Base-by-base conservation (phyloP, 2,329 filamentous ascomycete genomes). In the Alternaria novae-zelandiae region DNA sequence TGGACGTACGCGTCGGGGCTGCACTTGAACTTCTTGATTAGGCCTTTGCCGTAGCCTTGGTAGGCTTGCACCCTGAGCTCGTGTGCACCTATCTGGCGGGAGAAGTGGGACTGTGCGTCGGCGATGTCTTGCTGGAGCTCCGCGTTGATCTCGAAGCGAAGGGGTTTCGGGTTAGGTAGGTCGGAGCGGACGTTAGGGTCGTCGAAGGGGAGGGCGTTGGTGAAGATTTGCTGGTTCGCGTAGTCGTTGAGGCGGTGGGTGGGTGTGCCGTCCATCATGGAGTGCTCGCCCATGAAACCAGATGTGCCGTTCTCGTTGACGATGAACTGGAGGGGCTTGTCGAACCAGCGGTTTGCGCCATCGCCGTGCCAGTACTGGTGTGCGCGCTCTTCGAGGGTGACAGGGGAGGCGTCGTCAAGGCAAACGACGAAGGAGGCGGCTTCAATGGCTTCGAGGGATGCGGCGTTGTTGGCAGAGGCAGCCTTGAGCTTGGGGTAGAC, bases 21-120 rank as follows among this genome's bases (percentile, higher is more conserved):
- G 88, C 93, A 97, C 84, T 94, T 96, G 89, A 99, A 98, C 83
- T 97, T 96, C 89, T 99, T 99, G 86, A 99, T 98, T 66, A 99
- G 85, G 25, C 93, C 94, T 85, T 99, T 99, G 80, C 96, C 96
- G 81, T 99, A 99, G 74, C 91, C 95, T 82, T 98, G 94, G 85
- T 96, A 99, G 26, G 94, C 92, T 81, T 98, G 95, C 3, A 99
- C 94, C 21, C 92, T 89, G 49, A 99, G 90, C 81, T 99, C 91
- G 81, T 99, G 96, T 70, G 92, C 86, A 67, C 88, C 89, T 70
- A 99, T 97, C 66, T 97, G 88, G 71, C 89, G 85, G 64, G 86
- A 84, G 82, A 98, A 97, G 83, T 97, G 91, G 63, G 87, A 86
- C 68, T 88, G 85, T 2, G 96, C 96, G 46, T 88, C 88, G 71